These are phyloP conservation scores for Erythrobasidium yunnanense DNA, from an alignment of 768 basidiomycete genomes.

Conservation along the genomic window DNA sequence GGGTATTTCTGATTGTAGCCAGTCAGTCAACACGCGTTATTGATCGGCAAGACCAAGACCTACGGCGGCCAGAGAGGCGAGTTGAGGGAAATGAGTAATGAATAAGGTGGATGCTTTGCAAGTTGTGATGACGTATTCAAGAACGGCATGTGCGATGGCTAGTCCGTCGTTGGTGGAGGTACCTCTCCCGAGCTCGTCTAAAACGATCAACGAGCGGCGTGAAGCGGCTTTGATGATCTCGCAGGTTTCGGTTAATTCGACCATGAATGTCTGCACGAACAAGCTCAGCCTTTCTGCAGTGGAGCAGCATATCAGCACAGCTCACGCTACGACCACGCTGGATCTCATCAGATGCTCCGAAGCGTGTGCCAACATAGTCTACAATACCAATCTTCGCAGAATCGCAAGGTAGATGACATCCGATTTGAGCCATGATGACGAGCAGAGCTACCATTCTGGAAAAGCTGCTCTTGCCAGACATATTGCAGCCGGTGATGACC, in stretches of 20 bases:
- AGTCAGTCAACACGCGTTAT: too few relatives aligned
- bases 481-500: constrained; percentile 46
- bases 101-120: constrained; percentile 67
- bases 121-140: constrained; percentile 56
- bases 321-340: constrained; percentile 57
- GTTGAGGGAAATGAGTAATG: constrained; percentile 85
- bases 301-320: constrained; percentile 15
- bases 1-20: constrained; percentile 26
- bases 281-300: constrained; percentile 22
- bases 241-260: constrained; percentile 86
- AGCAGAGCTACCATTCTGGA: constrained; percentile 21
- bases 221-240: constrained; percentile 74
- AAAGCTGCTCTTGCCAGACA: constrained; percentile 39
- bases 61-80: constrained; percentile 48
- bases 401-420: constrained; percentile 70
- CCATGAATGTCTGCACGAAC: constrained; percentile 69
- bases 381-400: constrained; percentile 64
- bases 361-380: constrained; percentile 44
- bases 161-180: constrained; percentile 94
- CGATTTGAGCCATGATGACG: constrained; percentile 43
- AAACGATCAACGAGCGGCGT: constrained; percentile 64
- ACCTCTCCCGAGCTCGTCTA: constrained; percentile 75
- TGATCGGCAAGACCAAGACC: too few relatives aligned
- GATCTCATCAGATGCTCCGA: constrained; percentile 68
- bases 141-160: constrained; percentile 73